Base-by-base conservation (phyloP, 2,329 filamentous ascomycete genomes). In the Aspergillus terreus region DNA sequence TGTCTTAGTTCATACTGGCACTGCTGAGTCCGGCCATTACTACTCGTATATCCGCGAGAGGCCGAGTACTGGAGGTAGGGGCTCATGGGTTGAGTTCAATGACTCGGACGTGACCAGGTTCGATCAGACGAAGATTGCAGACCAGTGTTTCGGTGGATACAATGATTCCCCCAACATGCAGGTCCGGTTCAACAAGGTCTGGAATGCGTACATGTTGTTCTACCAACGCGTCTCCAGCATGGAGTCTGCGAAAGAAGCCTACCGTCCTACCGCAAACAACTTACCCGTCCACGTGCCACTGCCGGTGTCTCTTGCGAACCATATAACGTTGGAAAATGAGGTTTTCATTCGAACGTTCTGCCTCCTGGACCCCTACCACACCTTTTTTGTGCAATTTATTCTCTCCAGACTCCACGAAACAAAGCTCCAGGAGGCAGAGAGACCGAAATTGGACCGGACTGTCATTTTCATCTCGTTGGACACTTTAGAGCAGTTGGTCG, bases 171-270 rank as follows among this genome's bases (percentile, higher is more conserved):
- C 53, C 61, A 78, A 55, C 71, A 75, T 61, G 73, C 64, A 68
- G 27, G 66, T 77, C 15, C 59, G 76, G 0, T 83, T 80, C 57
- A 82, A 85, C 61, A 92, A 92, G 70, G 81, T 82, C 4, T 76
- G 86, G 76, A 97, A 90, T 67, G 94, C 92, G 11, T 99, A 99
- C 70, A 97, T 99, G 89, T 80, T 99, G 7, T 97, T 99, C 70
- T 99, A 99, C 68, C 88, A 96, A 68, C 84, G 94, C 45, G 82
- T 85, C 3, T 85, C 85, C 0, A 82, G 83, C 4, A 77, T 92
- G 50, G 75, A 77, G 15, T 69, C 71, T 14, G 79, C 82, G 53
- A 78, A 82, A 59, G 71, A 78, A 25, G 62, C 69, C 2, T 72
- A 83, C 59, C 66, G 74, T 47, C 58, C 67, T 9, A 59, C 61